Conservation (phyloP, 192 early-diverging fungal species). For the Coemansia reversa region DNA sequence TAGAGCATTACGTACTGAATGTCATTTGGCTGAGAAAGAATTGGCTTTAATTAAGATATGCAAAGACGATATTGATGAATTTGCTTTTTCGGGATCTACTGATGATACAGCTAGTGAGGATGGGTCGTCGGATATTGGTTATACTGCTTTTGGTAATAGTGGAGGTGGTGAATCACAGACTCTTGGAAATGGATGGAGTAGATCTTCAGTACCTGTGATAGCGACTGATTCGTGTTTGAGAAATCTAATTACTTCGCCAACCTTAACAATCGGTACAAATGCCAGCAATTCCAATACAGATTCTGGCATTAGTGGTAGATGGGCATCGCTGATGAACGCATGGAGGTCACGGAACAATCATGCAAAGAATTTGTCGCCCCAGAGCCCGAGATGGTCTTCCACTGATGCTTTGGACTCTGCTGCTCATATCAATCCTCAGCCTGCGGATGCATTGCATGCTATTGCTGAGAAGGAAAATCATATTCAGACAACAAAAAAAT, state of each 20-base stretch:
- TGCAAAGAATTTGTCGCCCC: not conserved
- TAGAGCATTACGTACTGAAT: conserved; percentile 24
- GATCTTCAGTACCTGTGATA: no score
- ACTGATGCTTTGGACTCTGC: not conserved
- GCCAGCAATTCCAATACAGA: not conserved
- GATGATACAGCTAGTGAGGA: conserved; percentile 8
- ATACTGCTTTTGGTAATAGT: no score
- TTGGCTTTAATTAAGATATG: conserved; percentile 23
- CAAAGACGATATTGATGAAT: conserved; percentile 24
- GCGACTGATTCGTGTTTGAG: no score
- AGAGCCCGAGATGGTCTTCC: conserved; percentile 1
- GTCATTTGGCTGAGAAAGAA: conserved; percentile 33
- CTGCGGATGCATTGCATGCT: not conserved
- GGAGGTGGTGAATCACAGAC: no score
- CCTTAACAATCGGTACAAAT: not conserved
- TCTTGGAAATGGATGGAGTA: no score
- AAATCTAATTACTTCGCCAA: no score
- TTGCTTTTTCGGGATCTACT: conserved; percentile 12
- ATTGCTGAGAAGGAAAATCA: conserved; percentile 2
- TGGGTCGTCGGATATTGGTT: not conserved
- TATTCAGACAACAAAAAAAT: not conserved
- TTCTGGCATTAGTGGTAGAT: not conserved
- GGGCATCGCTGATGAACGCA: conserved; percentile 19
- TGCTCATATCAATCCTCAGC: not conserved
- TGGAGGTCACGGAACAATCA: conserved; percentile 9